A percentile compares a stretch with the other conserved stretches of the same genome.
These are phyloP conservation scores for Bruguiera parviflora DNA, from an alignment of 345 rosid species.

Conservation along the genomic window DNA sequence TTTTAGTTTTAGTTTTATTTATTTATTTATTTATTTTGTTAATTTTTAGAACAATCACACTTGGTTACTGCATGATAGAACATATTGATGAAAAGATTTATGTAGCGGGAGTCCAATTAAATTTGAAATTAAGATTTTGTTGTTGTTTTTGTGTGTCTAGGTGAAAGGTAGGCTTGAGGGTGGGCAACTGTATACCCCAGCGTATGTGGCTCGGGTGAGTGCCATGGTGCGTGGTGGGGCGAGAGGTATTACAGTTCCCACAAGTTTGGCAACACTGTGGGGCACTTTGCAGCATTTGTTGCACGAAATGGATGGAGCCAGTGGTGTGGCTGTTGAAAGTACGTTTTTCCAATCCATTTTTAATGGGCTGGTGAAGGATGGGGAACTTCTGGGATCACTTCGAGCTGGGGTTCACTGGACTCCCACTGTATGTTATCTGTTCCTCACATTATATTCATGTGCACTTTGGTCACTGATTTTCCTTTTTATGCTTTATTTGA, in stretches of 20 bases:
- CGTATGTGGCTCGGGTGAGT: constrained; percentile 84
- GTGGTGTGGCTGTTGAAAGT: constrained; percentile 71
- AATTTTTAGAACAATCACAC: too few relatives aligned
- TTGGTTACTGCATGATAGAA: too few relatives aligned
- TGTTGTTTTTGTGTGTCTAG: constrained; percentile 28
- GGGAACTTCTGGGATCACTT: constrained; percentile 83
- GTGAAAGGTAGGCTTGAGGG: constrained; percentile 99
- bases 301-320: constrained; percentile 86
- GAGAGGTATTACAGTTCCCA: constrained; percentile 83
- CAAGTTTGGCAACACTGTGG: constrained; percentile 72
- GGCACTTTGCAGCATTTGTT: constrained; percentile 71
- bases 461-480: not conserved
- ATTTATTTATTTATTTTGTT: too few relatives aligned
- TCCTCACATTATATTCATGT: constrained; percentile 12
- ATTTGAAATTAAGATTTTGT: not conserved
- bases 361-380: constrained; percentile 73
- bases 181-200: constrained; percentile 93
- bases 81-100: too few relatives aligned
- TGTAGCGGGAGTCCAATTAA: too few relatives aligned
- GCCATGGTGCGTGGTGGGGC: constrained; percentile 97
- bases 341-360: constrained; percentile 86
- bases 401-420: constrained; percentile 99
- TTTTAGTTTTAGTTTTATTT: not conserved
- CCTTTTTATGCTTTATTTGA: too few relatives aligned
- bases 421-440: constrained; percentile 62